Conservation (phyloP, 2,329 filamentous ascomycete species). For the Pseudogymnoascus sp. region DNA sequence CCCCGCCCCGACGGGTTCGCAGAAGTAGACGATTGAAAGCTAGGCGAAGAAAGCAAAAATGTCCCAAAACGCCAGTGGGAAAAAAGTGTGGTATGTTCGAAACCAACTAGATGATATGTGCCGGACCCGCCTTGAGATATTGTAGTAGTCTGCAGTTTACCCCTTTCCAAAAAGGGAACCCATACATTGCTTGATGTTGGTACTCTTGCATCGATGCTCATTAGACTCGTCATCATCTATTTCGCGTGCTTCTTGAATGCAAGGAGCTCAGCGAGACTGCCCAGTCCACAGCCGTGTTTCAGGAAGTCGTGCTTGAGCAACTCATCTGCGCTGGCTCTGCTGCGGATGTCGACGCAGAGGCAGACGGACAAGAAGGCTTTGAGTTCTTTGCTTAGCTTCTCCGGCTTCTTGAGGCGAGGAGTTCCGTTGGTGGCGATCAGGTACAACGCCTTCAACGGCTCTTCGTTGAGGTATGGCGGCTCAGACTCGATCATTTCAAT, state of each 20-base stretch:
- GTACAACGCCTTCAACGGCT: conserved; percentile 93
- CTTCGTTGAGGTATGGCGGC: conserved; percentile 94
- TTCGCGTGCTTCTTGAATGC: conserved; percentile 72
- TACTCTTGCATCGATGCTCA: background rate
- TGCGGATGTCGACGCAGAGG: conserved; percentile 92
- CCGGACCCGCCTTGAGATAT: conserved; percentile 4
- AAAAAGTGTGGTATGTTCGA: conserved; percentile 3
- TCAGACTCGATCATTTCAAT: conserved; percentile 99
- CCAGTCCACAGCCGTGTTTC: conserved; percentile 77
- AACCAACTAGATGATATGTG: conserved; percentile 9
- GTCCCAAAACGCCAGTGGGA: background rate
- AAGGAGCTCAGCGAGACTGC: conserved; percentile 76
- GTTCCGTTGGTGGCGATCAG: conserved; percentile 97
- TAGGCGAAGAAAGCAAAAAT: background rate
- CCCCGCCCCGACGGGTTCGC: background rate
- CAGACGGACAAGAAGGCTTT: conserved; percentile 96
- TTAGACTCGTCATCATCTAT: conserved; percentile 30
- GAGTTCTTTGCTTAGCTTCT: conserved; percentile 94
- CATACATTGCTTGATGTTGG: background rate
- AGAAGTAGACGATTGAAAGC: background rate
- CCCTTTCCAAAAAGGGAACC: background rate
- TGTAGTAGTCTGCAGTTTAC: background rate
- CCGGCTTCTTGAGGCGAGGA: conserved; percentile 92
- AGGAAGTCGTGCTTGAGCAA: conserved; percentile 88
- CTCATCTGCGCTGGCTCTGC: conserved; percentile 83